These are phyloP conservation scores for Dalbergia oliveri DNA, from an alignment of 306 rosid genomes.

Conservation along the genomic window DNA sequence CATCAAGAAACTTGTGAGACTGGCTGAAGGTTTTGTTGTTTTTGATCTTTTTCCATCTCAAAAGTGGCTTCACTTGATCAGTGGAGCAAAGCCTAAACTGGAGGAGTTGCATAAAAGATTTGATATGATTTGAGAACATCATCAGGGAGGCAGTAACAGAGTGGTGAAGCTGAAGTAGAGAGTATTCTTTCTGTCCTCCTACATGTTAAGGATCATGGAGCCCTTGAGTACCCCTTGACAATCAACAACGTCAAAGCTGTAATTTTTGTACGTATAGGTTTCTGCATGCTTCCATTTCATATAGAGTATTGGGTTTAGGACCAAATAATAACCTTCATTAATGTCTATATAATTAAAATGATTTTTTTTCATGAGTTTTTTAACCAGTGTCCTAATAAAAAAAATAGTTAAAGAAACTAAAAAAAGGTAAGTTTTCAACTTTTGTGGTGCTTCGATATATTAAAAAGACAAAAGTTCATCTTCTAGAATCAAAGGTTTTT, in stretches of 20 bases:
- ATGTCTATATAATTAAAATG: no score
- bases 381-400: no score
- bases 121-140: slow-evolving; percentile 45
- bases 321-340: no score
- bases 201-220: slow-evolving; percentile 26
- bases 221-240: slow-evolving; percentile 41
- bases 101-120: slow-evolving; percentile 15
- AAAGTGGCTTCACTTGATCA: slow-evolving; percentile 26
- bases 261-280: slow-evolving; percentile 21
- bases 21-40: slow-evolving; percentile 8
- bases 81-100: slow-evolving; percentile 30
- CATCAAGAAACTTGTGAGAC: background rate
- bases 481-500: no score
- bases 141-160: slow-evolving; percentile 3
- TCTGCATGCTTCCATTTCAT: no score
- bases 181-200: slow-evolving; percentile 36
- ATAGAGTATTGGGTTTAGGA: no score
- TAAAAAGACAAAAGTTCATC: no score
- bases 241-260: slow-evolving; percentile 43
- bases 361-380: no score
- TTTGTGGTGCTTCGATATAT: no score
- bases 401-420: no score
- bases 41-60: slow-evolving; percentile 46
- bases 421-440: no score
- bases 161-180: background rate